Base-by-base conservation (phyloP, 331 rosid species). In the Quercus tomentella region DNA sequence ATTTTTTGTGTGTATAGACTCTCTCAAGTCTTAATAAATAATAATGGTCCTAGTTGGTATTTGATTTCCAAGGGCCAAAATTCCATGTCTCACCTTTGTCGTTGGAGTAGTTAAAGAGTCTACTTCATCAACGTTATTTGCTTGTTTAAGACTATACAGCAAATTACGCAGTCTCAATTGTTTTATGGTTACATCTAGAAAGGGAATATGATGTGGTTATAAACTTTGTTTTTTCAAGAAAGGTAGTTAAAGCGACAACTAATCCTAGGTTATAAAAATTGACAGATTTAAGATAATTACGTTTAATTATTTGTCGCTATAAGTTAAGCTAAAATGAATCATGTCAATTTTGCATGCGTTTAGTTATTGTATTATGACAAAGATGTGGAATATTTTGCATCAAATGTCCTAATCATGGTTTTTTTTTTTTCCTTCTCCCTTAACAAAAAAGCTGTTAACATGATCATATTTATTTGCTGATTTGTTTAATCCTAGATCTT, bases 121-220 rank as follows among this genome's bases (percentile, higher is more conserved):
- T 21, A 69, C 69, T 73, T 57, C 76, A 74, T 84, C 6, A 35
- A 49, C 60, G 45, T 84, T 33, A 80, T 58, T 56, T 78, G 66
- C 35, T 26, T 75, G 35, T 21, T 21, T 43, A 23, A 12, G 56
- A 6, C 61, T 75, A 70, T 52, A 77, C 25, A 35, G 45, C 61
- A 72, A 49, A 41, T 41, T 26, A 7, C 41, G 3, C 8, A 56
- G 45, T 9, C 18, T 55, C 22, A 8, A 58, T n/a, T 49, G 12
- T 49, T 60, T 60, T 73, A 70, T 80, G 75, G 77, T 61, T 76
- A 54, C 60, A 75, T 67, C 61, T 75, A 23, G 86, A 85, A 74
- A 86, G 76, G 72, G 89, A 86, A 77, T 41, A 41, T 81, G 89
- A 83, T 76, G 69, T 41, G 82, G 16, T 83, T 62, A 76, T 41